phyloP scores from a whole-genome alignment of 2,329 filamentous ascomycete species.

The Ophiostoma ulmi region DNA sequence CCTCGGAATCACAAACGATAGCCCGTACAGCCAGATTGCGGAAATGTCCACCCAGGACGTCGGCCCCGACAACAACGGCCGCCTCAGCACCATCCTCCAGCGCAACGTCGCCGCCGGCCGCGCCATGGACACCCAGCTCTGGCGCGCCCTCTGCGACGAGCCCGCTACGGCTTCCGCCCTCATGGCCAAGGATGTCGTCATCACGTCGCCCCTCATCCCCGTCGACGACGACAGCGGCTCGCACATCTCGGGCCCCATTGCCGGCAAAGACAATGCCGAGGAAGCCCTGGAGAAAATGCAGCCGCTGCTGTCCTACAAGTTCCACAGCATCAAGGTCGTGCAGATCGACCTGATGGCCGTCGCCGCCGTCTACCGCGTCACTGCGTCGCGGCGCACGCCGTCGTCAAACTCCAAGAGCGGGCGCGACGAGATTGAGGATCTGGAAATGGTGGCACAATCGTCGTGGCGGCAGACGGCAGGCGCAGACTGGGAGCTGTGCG shows the following conservation, averaged over 20 bases:
- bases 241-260: slow-evolving; percentile 22
- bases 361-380: slow-evolving; percentile 34
- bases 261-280: slow-evolving; percentile 33
- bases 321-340: slow-evolving; percentile 36
- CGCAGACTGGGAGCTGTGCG: slow-evolving; percentile 34
- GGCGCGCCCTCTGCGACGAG: slow-evolving; percentile 38
- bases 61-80: slow-evolving; percentile 30
- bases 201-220: slow-evolving; percentile 36
- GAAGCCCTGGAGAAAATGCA: slow-evolving; percentile 32
- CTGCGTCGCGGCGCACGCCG: slow-evolving; percentile 28
- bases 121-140: slow-evolving; percentile 38
- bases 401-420: background rate
- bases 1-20: slow-evolving; percentile 35
- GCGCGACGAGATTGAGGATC: slow-evolving; percentile 28
- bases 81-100: slow-evolving; percentile 38
- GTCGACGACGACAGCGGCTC: background rate
- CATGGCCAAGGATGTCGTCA: slow-evolving; percentile 38
- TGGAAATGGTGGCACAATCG: slow-evolving; percentile 30
- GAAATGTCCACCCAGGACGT: slow-evolving; percentile 23
- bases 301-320: slow-evolving; percentile 33
- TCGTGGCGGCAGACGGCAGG: slow-evolving; percentile 38
- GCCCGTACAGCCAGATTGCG: slow-evolving; percentile 16
- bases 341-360: slow-evolving; percentile 40
- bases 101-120: slow-evolving; percentile 37
- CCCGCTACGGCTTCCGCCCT: slow-evolving; percentile 36